Percentiles rank a stretch among this genome's conserved stretches.
phyloP scores from a whole-genome alignment of 2,329 filamentous ascomycete genomes.

The Trichoderma simmonsii region DNA sequence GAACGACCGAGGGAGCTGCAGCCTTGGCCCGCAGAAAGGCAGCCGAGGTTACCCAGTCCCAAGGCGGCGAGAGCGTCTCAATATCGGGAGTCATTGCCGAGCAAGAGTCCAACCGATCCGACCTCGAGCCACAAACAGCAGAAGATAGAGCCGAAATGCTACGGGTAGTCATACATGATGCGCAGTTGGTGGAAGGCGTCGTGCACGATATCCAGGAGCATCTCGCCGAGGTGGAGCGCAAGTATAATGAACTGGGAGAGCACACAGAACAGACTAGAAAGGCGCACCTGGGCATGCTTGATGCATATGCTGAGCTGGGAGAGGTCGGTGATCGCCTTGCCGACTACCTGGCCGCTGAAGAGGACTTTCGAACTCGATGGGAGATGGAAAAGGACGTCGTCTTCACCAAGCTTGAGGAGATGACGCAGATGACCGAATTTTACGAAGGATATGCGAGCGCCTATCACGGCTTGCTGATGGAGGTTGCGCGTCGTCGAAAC shows the following conservation, averaged over 20 bases:
- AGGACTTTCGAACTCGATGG: slow-evolving; percentile 67
- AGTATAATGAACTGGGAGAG: slow-evolving; percentile 60
- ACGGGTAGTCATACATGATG: slow-evolving; percentile 70
- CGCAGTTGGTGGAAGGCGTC: slow-evolving; percentile 63
- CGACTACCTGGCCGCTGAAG: slow-evolving; percentile 61
- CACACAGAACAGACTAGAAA: slow-evolving; percentile 53
- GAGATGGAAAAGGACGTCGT: slow-evolving; percentile 70
- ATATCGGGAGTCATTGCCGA: slow-evolving; percentile 65
- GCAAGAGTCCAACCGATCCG: slow-evolving; percentile 48
- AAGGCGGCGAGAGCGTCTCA: slow-evolving; percentile 49
- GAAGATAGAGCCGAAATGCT: slow-evolving; percentile 82
- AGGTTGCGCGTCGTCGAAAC: slow-evolving; percentile 71
- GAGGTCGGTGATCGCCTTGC: slow-evolving; percentile 64
- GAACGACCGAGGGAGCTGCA: slow-evolving; percentile 80
- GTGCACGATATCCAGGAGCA: slow-evolving; percentile 70
- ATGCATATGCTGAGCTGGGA: slow-evolving; percentile 64
- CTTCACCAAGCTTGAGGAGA: slow-evolving; percentile 65
- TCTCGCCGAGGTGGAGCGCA: slow-evolving; percentile 71
- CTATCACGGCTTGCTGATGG: slow-evolving; percentile 80
- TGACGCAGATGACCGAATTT: slow-evolving; percentile 73
- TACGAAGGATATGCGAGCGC: slow-evolving; percentile 84
- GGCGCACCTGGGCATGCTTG: slow-evolving; percentile 55
- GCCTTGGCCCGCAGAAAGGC: slow-evolving; percentile 66
- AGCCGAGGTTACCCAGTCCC: slow-evolving; percentile 58
- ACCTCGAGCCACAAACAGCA: slow-evolving; percentile 67